Evolutionary conservation across 257 asterid species (phyloP), one percentile per base, ranked within the genome.

Genomic region (Salvia splendens): DNA sequence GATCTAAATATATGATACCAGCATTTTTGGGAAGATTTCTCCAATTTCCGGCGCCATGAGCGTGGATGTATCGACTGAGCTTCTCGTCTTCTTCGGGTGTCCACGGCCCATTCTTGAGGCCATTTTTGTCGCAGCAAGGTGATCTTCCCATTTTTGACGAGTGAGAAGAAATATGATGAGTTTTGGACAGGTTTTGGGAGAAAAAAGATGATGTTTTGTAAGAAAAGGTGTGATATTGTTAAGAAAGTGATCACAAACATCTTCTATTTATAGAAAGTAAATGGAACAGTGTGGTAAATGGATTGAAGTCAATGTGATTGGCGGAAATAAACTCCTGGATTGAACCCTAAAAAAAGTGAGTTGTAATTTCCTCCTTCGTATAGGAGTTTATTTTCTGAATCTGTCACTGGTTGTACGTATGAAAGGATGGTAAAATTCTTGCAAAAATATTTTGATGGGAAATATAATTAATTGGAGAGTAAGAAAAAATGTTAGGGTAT

Each of bases 21-120:
- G 95, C 94, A 82, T 84, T 85, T 46, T 82, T 89, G 3, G 95
- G 97, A 24, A 89, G 89, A 53, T 73, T 69, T 73, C 97, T 72
- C 97, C 97, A 89, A 40, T 84, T 87, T 32, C 95, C 91, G 8
- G 94, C 83, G 33, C 94, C 95, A 64, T 89, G 86, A 3, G 53
- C 32, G 47, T 87, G 86, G 56, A 89, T 82, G 33, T 84, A 69
- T 2, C 80, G 75, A 58, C 60, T 78, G 69, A 89, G 97, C 70
- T 85, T 82, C 5, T 6, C 57, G 64, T 89, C 97, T 70, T 89
- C 97, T 38, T 89, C 97, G 0, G 81, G 77, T 5, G 95, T 87
- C 97, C 97, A 89, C 5, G 97, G 97, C 3, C 96, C 96, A 62
- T 89, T 89, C 57, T 89, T 89, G 9, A 89, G 84, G 40, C 87